Conservation (phyloP, 2,329 filamentous ascomycete species). For the Venturia asperata region DNA sequence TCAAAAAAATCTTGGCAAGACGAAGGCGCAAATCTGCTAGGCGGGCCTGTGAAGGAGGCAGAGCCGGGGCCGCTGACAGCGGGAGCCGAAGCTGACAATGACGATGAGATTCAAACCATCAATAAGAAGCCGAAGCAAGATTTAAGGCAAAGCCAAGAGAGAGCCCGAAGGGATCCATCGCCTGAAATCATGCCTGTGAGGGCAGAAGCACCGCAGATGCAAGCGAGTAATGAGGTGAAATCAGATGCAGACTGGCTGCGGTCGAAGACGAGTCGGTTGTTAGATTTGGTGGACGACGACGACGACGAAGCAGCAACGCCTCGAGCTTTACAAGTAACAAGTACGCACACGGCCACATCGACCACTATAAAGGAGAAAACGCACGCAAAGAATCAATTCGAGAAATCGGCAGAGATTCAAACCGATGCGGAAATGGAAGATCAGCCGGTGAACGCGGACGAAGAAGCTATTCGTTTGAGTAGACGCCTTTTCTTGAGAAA, state of each 20-base stretch:
- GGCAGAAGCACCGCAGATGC: slow-evolving; percentile 1
- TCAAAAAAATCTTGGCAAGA: slow-evolving; percentile 60
- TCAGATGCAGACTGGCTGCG: slow-evolving; percentile 86
- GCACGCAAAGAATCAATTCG: background rate
- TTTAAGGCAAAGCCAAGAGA: slow-evolving; percentile 11
- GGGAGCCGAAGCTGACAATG: slow-evolving; percentile 47
- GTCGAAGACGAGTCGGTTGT: slow-evolving; percentile 74
- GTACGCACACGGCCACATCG: background rate
- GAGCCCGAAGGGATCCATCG: background rate
- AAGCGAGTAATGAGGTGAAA: slow-evolving; percentile 6
- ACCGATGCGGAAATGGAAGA: slow-evolving; percentile 4
- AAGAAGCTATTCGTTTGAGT: slow-evolving; percentile 53
- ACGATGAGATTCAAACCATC: slow-evolving; percentile 67
- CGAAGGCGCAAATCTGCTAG: slow-evolving; percentile 35
- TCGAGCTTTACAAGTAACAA: background rate
- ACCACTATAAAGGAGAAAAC: background rate
- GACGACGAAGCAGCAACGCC: slow-evolving; percentile 33
- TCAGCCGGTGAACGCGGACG: slow-evolving; percentile 19
- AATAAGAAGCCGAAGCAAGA: slow-evolving; percentile 38
- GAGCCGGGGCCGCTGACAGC: background rate
- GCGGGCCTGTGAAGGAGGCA: slow-evolving; percentile 6
- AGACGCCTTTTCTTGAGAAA: slow-evolving; percentile 84
- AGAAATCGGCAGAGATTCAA: background rate
- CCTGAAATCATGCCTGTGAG: slow-evolving; percentile 12
- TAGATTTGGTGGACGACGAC: slow-evolving; percentile 76